These are phyloP conservation scores for Morella rubra DNA, from an alignment of 306 rosid genomes.

Conservation along the genomic window DNA sequence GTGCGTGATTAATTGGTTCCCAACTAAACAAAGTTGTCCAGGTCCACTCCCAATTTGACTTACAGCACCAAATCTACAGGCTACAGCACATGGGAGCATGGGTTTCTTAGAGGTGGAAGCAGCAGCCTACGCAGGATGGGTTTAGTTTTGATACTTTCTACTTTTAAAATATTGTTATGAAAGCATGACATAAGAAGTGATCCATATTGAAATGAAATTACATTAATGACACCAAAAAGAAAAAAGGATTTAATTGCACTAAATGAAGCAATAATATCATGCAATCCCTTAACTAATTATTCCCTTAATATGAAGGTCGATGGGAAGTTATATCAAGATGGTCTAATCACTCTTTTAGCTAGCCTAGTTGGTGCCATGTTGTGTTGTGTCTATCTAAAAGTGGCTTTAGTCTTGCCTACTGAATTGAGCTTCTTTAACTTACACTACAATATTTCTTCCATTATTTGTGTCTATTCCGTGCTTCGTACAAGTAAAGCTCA, in stretches of 20 bases:
- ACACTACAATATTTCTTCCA: background rate
- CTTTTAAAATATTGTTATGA: background rate
- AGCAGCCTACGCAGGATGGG: too few relatives aligned
- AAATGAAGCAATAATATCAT: background rate
- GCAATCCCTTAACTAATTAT: background rate
- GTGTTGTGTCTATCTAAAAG: constrained; percentile 26
- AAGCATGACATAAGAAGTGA: background rate
- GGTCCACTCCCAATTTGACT: constrained; percentile 48
- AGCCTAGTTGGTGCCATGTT: constrained; percentile 22
- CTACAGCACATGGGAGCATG: constrained; percentile 35
- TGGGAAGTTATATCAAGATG: constrained; percentile 30
- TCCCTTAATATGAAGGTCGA: constrained; percentile 23
- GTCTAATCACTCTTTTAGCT: constrained; percentile 24
- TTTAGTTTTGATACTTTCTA: background rate
- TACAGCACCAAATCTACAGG: constrained; percentile 23
- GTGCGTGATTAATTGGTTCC: constrained; percentile 15
- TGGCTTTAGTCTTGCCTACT: constrained; percentile 23
- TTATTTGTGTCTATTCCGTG: background rate
- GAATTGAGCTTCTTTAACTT: constrained; percentile 6
- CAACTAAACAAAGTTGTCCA: constrained; percentile 18
- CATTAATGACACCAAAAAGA: background rate
- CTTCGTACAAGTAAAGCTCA: background rate
- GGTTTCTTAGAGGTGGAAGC: constrained; percentile 1
- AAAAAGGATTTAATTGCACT: background rate
- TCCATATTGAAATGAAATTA: too few relatives aligned